These are phyloP conservation scores for Aspergillus japonicus DNA, from an alignment of 2,329 filamentous ascomycete species.

Conservation along the genomic window DNA sequence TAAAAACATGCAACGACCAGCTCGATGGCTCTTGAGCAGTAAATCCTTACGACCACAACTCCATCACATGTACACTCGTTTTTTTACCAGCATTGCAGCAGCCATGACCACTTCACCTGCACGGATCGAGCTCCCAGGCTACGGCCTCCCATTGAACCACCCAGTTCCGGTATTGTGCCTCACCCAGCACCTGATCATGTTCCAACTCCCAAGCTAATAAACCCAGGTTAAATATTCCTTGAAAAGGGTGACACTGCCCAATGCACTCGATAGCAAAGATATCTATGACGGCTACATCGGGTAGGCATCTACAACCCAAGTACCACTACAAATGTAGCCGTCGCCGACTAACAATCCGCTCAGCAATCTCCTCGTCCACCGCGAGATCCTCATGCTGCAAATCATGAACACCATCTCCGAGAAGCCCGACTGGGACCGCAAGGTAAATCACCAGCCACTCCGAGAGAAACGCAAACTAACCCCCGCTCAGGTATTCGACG, in stretches of 20 bases:
- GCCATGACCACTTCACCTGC: background rate
- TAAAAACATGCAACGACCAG: background rate
- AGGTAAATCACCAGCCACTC: conserved; percentile 25
- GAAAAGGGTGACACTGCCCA: background rate
- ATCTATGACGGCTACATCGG: background rate
- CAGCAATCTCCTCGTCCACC: conserved; percentile 1
- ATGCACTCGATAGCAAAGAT: background rate
- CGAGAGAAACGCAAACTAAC: too few species aligned
- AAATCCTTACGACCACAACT: background rate
- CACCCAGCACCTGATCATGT: background rate
- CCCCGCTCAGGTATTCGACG: conserved; percentile 31
- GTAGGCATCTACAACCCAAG: background rate
- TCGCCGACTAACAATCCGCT: background rate
- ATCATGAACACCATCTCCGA: conserved; percentile 46
- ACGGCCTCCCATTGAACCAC: background rate
- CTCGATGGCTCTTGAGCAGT: background rate
- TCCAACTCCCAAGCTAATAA: background rate
- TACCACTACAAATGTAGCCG: too few species aligned
- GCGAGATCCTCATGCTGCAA: conserved; percentile 43
- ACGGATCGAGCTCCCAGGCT: background rate
- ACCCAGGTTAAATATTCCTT: background rate
- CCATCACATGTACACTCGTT: background rate
- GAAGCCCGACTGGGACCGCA: conserved; percentile 43
- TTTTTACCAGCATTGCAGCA: too few species aligned
- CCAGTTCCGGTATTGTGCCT: too few species aligned